phyloP scores from a whole-genome alignment of 2,329 filamentous ascomycete genomes.

The Verticillium klebahnii region DNA sequence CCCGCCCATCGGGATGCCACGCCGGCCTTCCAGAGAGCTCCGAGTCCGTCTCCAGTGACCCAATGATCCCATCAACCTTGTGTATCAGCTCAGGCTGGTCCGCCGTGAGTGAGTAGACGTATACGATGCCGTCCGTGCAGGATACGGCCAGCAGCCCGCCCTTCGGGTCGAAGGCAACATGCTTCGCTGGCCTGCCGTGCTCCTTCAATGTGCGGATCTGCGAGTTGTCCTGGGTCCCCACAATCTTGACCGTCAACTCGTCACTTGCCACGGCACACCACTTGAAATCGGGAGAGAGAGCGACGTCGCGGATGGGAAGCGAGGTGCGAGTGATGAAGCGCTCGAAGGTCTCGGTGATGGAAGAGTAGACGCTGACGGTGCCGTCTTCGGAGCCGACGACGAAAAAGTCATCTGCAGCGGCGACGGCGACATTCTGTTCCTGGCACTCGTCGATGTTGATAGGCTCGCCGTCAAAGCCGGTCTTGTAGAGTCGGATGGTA shows the following conservation, averaged over 20 bases:
- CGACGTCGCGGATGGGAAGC: conserved; percentile 82
- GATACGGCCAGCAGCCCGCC: conserved; percentile 74
- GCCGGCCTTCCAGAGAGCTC: conserved; percentile 70
- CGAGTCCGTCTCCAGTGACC: conserved; percentile 68
- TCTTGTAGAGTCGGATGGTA: conserved; percentile 86
- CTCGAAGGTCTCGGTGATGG: conserved; percentile 69
- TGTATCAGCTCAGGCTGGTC: conserved; percentile 77
- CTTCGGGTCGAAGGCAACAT: conserved; percentile 80
- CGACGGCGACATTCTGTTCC: conserved; percentile 79
- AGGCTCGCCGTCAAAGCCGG: conserved; percentile 87
- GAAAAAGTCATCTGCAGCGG: conserved; percentile 72
- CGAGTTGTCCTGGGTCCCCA: conserved; percentile 74
- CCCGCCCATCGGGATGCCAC: conserved; percentile 94
- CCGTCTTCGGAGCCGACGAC: conserved; percentile 91
- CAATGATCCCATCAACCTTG: conserved; percentile 83
- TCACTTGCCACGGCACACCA: conserved; percentile 98
- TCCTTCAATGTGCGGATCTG: conserved; percentile 75
- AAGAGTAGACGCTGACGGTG: conserved; percentile 90
- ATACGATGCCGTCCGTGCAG: conserved; percentile 83
- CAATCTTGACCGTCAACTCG: conserved; percentile 85
- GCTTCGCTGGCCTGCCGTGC: conserved; percentile 82
- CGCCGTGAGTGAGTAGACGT: conserved; percentile 78
- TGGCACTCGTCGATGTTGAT: conserved; percentile 86
- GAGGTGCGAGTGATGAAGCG: conserved; percentile 77
- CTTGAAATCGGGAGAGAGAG: conserved; percentile 72